Evolutionary conservation across 2,329 filamentous ascomycete species (phyloP).

Genomic region (Aspergillus fumigatiaffinis): DNA sequence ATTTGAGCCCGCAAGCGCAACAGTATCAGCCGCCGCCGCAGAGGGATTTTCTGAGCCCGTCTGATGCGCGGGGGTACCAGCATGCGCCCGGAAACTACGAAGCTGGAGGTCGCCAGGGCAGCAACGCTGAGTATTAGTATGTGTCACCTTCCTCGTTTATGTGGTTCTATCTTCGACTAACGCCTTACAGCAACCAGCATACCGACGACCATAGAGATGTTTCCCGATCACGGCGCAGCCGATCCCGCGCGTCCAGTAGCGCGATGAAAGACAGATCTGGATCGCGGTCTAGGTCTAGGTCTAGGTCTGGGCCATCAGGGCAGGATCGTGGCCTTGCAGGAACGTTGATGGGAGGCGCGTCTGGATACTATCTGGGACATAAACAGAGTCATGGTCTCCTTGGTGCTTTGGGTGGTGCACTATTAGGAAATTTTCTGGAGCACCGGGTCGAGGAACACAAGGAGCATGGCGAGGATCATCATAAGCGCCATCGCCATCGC

Average conservation of each 20-base stretch:
- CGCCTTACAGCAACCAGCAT: background rate
- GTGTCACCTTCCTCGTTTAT: background rate
- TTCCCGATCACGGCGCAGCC: background rate
- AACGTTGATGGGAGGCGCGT: constrained; percentile 53
- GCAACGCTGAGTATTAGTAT: constrained; percentile 20
- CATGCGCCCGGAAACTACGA: constrained; percentile 8
- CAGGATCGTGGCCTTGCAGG: constrained; percentile 55
- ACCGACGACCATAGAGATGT: background rate
- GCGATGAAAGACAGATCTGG: constrained; percentile 6
- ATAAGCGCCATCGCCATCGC: constrained; percentile 3
- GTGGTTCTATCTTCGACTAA: background rate
- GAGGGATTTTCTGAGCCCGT: constrained; percentile 3
- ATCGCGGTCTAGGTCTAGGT: constrained; percentile 37
- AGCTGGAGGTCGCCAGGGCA: constrained; percentile 5
- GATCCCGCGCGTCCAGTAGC: background rate
- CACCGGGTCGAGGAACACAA: constrained; percentile 48
- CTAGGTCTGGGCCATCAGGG: constrained; percentile 41
- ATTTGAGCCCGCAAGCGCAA: constrained; percentile 5
- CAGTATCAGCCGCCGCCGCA: background rate
- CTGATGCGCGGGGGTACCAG: background rate
- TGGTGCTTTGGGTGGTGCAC: constrained; percentile 55
- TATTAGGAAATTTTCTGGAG: constrained; percentile 53
- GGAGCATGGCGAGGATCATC: constrained; percentile 25
- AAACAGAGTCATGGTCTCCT: constrained; percentile 55
- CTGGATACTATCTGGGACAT: constrained; percentile 55